Percentiles rank a stretch among this genome's conserved stretches.
Conservation (phyloP, 2,329 filamentous ascomycete genomes). For the Monosporascus sp. region DNA sequence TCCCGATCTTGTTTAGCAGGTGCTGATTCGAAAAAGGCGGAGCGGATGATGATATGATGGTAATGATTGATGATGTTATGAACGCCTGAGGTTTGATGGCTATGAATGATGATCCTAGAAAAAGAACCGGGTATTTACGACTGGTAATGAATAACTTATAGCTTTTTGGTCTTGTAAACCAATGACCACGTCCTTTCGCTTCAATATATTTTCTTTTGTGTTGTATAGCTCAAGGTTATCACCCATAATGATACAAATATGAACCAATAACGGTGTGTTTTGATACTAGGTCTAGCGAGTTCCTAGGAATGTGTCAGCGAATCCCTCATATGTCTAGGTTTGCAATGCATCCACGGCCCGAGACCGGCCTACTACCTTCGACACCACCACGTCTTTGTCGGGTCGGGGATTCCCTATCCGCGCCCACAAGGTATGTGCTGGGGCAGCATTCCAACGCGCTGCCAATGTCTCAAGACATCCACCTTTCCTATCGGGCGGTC, state of each 20-base stretch:
- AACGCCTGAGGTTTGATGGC: constrained; percentile 1
- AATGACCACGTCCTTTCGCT: background rate
- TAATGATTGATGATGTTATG: constrained; percentile 8
- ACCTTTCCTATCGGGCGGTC: no score
- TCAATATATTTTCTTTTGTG: background rate
- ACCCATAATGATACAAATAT: background rate
- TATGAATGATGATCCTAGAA: background rate
- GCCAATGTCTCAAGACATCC: no score
- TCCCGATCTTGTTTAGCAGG: constrained; percentile 57
- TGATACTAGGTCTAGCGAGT: no score
- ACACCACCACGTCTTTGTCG: no score
- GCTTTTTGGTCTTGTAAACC: background rate
- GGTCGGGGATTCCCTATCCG: no score
- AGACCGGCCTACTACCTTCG: no score
- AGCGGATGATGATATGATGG: constrained; percentile 1
- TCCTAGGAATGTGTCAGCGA: no score
- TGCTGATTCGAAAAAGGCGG: constrained; percentile 14
- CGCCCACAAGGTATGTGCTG: no score
- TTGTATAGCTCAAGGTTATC: background rate
- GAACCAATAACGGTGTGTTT: no score
- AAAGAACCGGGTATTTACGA: background rate
- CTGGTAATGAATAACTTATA: background rate
- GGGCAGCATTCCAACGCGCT: no score
- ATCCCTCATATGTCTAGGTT: no score
- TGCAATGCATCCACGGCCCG: no score